Evolutionary conservation across 2,329 filamentous ascomycete species (phyloP), one percentile per base, ranked within the genome.

Genomic region (Neurospora sp.): DNA sequence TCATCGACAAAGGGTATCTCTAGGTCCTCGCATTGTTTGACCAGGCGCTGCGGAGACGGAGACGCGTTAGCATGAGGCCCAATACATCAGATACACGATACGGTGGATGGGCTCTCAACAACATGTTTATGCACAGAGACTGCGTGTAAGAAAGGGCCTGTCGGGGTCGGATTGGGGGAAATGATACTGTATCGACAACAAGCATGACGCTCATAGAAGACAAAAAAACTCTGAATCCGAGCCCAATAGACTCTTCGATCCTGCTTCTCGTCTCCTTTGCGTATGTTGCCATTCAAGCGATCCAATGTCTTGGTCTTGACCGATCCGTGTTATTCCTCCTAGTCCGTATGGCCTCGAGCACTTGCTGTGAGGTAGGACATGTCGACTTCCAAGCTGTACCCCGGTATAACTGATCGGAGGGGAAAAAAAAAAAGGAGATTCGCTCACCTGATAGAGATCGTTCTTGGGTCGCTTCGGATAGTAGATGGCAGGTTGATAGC

Each of bases 381-480:
- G n/a, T 36, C 40, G 23, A 66, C 52, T 1, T 15, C 1, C 13
- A 66, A n/a, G 6, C 42, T 46, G 17, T n/a, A 19, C 4, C 36
- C 42, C 42, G 28, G 33, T 15, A 52, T 38, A 58, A 3, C 52
- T 38, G n/a, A 68, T 19, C 33, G 39, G 5, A 15, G 62, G 19
- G 19, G 19, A 19, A 19, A 19, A 19, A 19, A 19, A 28, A 4
- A 11, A 67, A 68, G 38, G 69, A 11, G n/a, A 13, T 36, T 58
- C 38, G 75, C 80, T 75, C 80, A 93, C 92, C 83, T 92, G 87
- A 78, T 97, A 98, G 3, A 98, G 85, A 67, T 97, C 93, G 74
- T 93, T 95, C 78, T 95, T 96, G 79, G 90, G 90, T 69, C 93
- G 88, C 80, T 98, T 98, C 0, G 96, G 96, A 77, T 97, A 98